Base-by-base conservation (phyloP, 148 eudicot genomes). In the Vaccinium corymbosum region DNA sequence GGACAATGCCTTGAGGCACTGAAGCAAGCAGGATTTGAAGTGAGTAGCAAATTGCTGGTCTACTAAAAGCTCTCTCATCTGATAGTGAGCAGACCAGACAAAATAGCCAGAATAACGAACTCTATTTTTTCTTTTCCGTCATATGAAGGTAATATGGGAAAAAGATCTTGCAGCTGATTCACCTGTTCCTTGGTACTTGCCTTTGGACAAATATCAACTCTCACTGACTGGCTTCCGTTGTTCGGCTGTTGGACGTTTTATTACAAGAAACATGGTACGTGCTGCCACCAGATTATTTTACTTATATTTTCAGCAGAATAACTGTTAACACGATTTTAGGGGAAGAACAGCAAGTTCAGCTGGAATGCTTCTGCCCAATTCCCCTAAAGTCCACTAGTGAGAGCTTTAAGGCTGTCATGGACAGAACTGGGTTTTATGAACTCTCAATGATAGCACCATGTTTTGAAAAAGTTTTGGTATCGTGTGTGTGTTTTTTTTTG, bases 11-110 rank as follows among this genome's bases (percentile, higher is more conserved):
- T 93, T 80, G 98, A 95, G 52, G 99, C 99, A 80, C 83, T 95
- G 50, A 93, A 95, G 86, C 80, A 92, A 91, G 97, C 99, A 52
- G 99, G 99, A 32, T 97, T 97, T 89, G 99, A 94, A 90, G 99
- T 96, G 72, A 87, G 91, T 88, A 66, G n/a, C 17, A 50, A 82
- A 77, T 42, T 35, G 22, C 68, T 78, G 50, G 55, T 52, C 38
- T 50, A 35, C 32, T 78, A 12, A 6, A 66, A 11, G n/a, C n/a
- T 74, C 35, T 52, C 29, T 82, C 1, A n/a, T 32, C 46, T 22
- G 12, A 48, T 20, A 32, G 42, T 76, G 0, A 38, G 32, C 12
- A 15, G 57, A 80, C 80, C 29, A 3, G 52, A 11, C 25, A 49
- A 16, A 71, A 52, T 27, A 62, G 64, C 27, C 7, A 46, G 71